phyloP scores from a whole-genome alignment of 2,329 filamentous ascomycete genomes.

The Eutypa lata region DNA sequence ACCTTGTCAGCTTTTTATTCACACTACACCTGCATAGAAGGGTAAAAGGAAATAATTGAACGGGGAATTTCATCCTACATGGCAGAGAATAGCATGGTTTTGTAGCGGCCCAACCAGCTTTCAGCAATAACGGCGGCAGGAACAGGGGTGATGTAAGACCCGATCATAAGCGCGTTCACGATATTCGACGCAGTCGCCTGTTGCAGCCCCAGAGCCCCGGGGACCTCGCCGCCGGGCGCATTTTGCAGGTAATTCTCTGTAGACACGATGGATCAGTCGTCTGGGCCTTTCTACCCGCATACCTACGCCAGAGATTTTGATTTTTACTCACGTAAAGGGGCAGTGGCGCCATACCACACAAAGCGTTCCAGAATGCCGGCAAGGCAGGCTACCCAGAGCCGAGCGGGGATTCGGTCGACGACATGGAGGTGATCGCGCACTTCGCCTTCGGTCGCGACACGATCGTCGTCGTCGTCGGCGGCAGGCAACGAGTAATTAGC shows the following conservation, averaged over 20 bases:
- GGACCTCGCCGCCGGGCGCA: constrained; percentile 4
- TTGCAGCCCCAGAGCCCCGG: constrained; percentile 25
- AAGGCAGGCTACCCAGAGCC: constrained; percentile 8
- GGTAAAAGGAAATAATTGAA: too few species aligned
- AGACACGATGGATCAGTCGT: neutral
- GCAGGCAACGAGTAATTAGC: too few species aligned
- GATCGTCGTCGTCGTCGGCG: constrained; percentile 3
- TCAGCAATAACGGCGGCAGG: constrained; percentile 58
- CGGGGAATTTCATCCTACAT: constrained; percentile 7
- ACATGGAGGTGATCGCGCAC: constrained; percentile 9
- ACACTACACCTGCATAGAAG: constrained; percentile 53
- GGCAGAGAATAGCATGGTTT: constrained; percentile 47
- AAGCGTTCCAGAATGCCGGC: constrained; percentile 2
- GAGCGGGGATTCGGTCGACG: constrained; percentile 6
- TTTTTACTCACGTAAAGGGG: constrained; percentile 10
- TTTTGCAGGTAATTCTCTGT: constrained; percentile 14
- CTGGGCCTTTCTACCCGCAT: neutral
- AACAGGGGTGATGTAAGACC: constrained; percentile 52
- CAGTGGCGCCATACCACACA: constrained; percentile 10
- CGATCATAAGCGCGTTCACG: constrained; percentile 44
- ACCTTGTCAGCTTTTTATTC: constrained; percentile 50
- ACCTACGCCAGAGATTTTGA: neutral
- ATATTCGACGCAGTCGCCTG: constrained; percentile 46
- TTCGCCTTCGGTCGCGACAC: constrained; percentile 10
- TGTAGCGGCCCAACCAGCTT: constrained; percentile 59